phyloP scores from a whole-genome alignment of 2,329 filamentous ascomycete genomes.

The Ascocoryne sarcoides region DNA sequence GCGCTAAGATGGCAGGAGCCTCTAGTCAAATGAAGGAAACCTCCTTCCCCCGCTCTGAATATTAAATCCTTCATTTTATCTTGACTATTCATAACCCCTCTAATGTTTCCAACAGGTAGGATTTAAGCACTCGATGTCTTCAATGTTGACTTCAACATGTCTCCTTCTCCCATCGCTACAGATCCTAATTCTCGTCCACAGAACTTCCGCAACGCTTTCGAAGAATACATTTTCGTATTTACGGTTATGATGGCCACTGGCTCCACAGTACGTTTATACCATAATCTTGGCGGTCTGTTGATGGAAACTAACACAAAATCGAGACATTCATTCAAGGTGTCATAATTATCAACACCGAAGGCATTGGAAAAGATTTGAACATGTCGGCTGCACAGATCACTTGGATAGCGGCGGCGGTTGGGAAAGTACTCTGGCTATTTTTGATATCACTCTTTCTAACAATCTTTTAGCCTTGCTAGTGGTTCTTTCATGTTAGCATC shows the following conservation, averaged over 20 bases:
- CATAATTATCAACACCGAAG: constrained; percentile 52
- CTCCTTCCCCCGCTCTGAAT: no score
- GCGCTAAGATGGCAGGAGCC: no score
- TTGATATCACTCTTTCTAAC: not conserved
- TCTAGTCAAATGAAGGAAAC: no score
- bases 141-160: constrained; percentile 23
- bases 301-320: no score
- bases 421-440: constrained; percentile 29
- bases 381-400: constrained; percentile 60
- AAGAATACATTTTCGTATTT: constrained; percentile 23
- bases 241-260: constrained; percentile 56
- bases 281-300: no score
- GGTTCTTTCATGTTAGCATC: constrained; percentile 60
- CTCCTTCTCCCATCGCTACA: constrained; percentile 10
- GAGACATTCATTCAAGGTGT: constrained; percentile 48
- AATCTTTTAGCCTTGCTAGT: constrained; percentile 41
- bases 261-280: constrained; percentile 32
- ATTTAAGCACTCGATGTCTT: no score
- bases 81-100: no score
- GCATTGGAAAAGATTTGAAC: constrained; percentile 47
- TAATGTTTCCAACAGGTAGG: no score
- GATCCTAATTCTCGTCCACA: constrained; percentile 18
- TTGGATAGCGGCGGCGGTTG: constrained; percentile 56
- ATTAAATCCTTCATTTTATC: no score
- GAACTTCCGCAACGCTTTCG: constrained; percentile 16